These are phyloP conservation scores for Yamadazyma scolyti DNA, from an alignment of 805 yeast genomes.

Conservation along the genomic window DNA sequence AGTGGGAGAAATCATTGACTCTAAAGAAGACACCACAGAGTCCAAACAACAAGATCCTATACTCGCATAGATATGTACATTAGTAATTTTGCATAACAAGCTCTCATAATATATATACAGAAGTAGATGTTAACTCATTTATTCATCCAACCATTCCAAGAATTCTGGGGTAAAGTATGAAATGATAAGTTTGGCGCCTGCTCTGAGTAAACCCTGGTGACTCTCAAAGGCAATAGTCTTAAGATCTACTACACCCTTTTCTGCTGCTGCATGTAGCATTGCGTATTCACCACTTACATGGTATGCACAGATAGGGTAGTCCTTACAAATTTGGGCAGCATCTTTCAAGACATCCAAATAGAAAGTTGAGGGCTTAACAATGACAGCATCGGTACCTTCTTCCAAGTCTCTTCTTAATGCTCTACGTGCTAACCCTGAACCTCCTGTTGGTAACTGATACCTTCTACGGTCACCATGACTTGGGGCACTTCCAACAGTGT, in stretches of 20 bases:
- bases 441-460: conserved; percentile 92
- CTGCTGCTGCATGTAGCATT: conserved; percentile 98
- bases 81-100: not conserved
- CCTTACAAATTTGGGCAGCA: conserved; percentile 75
- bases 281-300: conserved; percentile 98
- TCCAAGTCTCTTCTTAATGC: conserved; percentile 80
- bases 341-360: conserved; percentile 88
- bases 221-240: conserved; percentile 80
- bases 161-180: conserved; percentile 95
- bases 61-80: not conserved
- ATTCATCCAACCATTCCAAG: conserved; percentile 71
- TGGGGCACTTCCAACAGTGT: conserved; percentile 93
- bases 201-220: conserved; percentile 87
- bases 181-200: conserved; percentile 90
- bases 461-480: conserved; percentile 86
- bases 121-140: conserved; percentile 1
- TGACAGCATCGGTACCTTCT: conserved; percentile 95
- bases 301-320: conserved; percentile 89
- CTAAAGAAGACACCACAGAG: conserved; percentile 7
- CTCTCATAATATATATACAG: conserved; percentile 1
- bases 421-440: conserved; percentile 89
- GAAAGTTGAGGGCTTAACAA: conserved; percentile 94
- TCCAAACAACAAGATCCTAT: not conserved
- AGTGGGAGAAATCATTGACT: not conserved
- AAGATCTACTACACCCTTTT: conserved; percentile 86